Base-by-base conservation (phyloP, 2,329 filamentous ascomycete species). In the Thielaviopsis punctulata region DNA sequence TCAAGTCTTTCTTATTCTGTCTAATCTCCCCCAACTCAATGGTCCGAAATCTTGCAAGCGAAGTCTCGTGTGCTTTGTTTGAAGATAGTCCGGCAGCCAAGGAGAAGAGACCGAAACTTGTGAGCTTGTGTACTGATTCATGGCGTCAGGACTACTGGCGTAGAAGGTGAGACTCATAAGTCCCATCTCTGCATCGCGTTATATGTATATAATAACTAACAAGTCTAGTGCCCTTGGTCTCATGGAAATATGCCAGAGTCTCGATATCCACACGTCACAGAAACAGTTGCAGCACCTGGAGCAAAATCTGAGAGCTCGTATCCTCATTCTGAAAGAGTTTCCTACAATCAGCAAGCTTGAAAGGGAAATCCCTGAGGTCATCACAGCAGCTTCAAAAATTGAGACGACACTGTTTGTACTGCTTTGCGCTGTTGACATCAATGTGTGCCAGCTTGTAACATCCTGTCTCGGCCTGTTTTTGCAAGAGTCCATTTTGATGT, bases 361-460 rank as follows among this genome's bases (percentile, higher is more conserved):
- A 1, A 70, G 72, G 44, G 77, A 79, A 44, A 67, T 77, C 19
- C 64, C 71, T 1, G 75, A 82, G 57, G 69, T 77, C 27, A 68
- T 68, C 22, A 66, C 68, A 15, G 70, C 75, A 13, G 71, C 70
- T 4, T 72, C 70, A 6, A 77, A 73, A 58, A 66, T 80, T 4
- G 80, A 84, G 63, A 80, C 77, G 0, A 68, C 77, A 1, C 71
- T 84, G 41, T 64, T 84, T 4, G 72, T 82, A 9, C 75, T 77
- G 1, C 68, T 84, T 7, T 84, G 80, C 60, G 82, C 79, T 15
- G 70, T 77, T 6, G 77, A 81, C 54, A 73, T 84, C 33, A 77
- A 81, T 46, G 76, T 73, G 7, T 84, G 80, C 59, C 79, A 80
- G 57, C 65, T 79, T 13, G 78, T 81, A 8, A 82, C 77, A 1